A percentile compares a stretch with the other conserved stretches of the same genome.
phyloP scores from a whole-genome alignment of 2,329 filamentous ascomycete genomes.

The Aspergillaceae sp. region DNA sequence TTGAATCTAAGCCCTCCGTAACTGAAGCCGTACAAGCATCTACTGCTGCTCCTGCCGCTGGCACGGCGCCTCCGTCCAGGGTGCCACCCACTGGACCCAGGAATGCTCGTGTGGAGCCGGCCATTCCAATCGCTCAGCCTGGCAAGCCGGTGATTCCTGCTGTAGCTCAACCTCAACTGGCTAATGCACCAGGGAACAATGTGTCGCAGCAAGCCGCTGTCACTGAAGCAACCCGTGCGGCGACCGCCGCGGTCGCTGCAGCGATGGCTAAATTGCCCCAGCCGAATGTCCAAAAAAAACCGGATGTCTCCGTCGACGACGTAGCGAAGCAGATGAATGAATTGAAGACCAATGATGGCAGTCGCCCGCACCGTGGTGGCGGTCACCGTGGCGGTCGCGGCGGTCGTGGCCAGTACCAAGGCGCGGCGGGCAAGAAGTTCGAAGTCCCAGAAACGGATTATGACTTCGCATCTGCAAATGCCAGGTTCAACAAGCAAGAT shows the following conservation, averaged over 20 bases:
- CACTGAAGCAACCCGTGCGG: conserved; percentile 41
- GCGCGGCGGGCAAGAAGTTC: conserved; percentile 53
- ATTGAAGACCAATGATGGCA: conserved; percentile 35
- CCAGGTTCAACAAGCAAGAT: conserved; percentile 82
- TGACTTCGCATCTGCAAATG: conserved; percentile 79
- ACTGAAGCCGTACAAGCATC: conserved; percentile 27
- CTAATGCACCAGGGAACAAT: conserved; percentile 15
- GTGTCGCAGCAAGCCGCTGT: conserved; percentile 30
- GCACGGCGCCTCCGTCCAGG: conserved; percentile 13
- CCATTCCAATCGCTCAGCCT: conserved; percentile 36
- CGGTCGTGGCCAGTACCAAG: conserved; percentile 35
- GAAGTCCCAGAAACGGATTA: conserved; percentile 88
- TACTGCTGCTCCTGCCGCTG: conserved; percentile 15
- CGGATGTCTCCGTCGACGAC: conserved; percentile 31
- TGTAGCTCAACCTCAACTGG: conserved; percentile 20
- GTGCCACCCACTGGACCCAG: conserved; percentile 27
- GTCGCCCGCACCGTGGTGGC: conserved; percentile 30
- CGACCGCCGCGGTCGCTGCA: conserved; percentile 43
- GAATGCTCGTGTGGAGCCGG: conserved; percentile 37
- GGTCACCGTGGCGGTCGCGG: conserved; percentile 42
- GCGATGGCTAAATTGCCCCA: conserved; percentile 45
- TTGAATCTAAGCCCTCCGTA: conserved; percentile 32
- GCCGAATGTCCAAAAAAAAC: conserved; percentile 27
- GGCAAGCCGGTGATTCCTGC: conserved; percentile 25
- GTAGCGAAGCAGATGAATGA: conserved; percentile 40